phyloP scores from a whole-genome alignment of 2,329 filamentous ascomycete species.

The Chaetomium sp. region DNA sequence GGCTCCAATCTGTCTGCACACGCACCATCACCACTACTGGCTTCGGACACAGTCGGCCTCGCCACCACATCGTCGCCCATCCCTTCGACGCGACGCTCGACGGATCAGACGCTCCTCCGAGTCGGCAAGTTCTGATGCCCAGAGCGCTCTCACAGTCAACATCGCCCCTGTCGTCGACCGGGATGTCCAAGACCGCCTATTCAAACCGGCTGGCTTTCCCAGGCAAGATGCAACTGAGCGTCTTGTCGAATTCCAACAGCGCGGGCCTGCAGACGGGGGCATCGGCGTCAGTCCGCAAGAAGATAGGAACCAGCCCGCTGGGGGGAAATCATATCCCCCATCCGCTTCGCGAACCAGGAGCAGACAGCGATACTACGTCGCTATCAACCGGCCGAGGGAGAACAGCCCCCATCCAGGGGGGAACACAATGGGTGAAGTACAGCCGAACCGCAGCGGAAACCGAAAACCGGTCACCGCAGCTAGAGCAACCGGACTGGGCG shows the following conservation, averaged over 20 bases:
- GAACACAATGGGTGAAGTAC: constrained; percentile 15
- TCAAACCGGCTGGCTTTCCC: constrained; percentile 36
- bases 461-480: neutral
- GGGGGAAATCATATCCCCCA: constrained; percentile 8
- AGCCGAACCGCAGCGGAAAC: neutral
- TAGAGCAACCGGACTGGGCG: neutral
- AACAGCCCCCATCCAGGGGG: constrained; percentile 15
- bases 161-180: constrained; percentile 26
- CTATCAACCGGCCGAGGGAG: constrained; percentile 22
- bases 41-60: constrained; percentile 38
- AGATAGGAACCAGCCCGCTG: neutral
- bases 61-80: constrained; percentile 19
- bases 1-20: constrained; percentile 53
- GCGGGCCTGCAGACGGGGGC: constrained; percentile 28
- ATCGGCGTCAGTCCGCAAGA: constrained; percentile 26
- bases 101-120: constrained; percentile 21
- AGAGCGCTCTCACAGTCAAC: constrained; percentile 20
- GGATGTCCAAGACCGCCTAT: constrained; percentile 27
- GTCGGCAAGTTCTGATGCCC: constrained; percentile 9
- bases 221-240: constrained; percentile 35
- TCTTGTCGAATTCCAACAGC: constrained; percentile 36
- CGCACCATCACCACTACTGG: constrained; percentile 66
- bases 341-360: constrained; percentile 26
- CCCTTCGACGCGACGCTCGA: constrained; percentile 28
- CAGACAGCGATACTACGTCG: constrained; percentile 40